These are phyloP conservation scores for Annulohypoxylon maeteangense DNA, from an alignment of 495 filamentous ascomycete genomes.

Conservation along the genomic window DNA sequence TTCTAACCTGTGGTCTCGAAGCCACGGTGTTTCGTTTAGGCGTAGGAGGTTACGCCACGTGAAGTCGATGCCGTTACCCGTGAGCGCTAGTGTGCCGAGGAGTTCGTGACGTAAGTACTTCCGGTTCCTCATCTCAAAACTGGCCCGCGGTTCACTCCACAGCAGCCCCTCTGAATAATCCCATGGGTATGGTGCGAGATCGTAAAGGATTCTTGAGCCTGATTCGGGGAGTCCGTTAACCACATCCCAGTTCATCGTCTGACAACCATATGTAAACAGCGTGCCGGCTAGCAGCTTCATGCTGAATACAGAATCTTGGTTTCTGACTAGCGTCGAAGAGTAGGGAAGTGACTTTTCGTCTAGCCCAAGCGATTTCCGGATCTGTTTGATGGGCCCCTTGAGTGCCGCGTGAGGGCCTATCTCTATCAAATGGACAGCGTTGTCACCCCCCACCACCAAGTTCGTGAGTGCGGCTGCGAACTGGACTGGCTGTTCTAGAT, in stretches of 20 bases:
- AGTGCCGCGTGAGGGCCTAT: slow-evolving; percentile 73
- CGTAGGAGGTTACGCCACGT: slow-evolving; percentile 41
- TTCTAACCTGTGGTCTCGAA: slow-evolving; percentile 57
- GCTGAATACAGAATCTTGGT: background rate
- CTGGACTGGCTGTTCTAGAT: slow-evolving; percentile 61
- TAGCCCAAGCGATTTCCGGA: slow-evolving; percentile 23
- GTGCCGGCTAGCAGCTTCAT: slow-evolving; percentile 47
- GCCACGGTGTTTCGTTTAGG: slow-evolving; percentile 52
- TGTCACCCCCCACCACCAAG: too few relatives aligned
- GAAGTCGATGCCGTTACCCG: slow-evolving; percentile 31
- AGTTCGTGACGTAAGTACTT: slow-evolving; percentile 34
- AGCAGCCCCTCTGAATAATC: slow-evolving; percentile 39
- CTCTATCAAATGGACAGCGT: slow-evolving; percentile 65
- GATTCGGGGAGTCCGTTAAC: slow-evolving; percentile 12
- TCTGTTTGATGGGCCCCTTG: slow-evolving; percentile 64
- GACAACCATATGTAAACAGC: slow-evolving; percentile 48
- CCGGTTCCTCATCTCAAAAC: slow-evolving; percentile 48
- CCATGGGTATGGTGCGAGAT: slow-evolving; percentile 59
- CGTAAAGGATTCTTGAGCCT: background rate
- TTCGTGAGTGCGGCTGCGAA: slow-evolving; percentile 56
- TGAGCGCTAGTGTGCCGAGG: slow-evolving; percentile 22
- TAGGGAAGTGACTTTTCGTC: slow-evolving; percentile 21
- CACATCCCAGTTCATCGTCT: slow-evolving; percentile 36
- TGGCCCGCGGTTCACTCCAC: slow-evolving; percentile 55
- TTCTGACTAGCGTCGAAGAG: slow-evolving; percentile 24